Conservation (phyloP, 495 filamentous ascomycete genomes). For the Antarctomyces pellizariae region DNA sequence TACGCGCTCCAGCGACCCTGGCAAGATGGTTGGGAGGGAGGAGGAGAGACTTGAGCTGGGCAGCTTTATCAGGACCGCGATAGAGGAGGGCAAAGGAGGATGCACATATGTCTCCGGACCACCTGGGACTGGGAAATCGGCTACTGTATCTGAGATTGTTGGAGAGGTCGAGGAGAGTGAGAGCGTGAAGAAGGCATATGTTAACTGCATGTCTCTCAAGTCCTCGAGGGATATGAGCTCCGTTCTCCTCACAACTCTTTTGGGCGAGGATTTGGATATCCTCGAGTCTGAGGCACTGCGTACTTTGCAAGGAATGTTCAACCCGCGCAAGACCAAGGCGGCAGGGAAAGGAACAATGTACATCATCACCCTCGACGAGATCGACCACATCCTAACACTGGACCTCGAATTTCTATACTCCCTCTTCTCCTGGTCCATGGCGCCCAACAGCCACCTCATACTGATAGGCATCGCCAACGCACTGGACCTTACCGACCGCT, state of each 20-base stretch:
- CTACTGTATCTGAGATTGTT: slow-evolving; percentile 63
- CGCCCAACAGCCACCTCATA: slow-evolving; percentile 49
- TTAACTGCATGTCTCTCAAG: slow-evolving; percentile 96
- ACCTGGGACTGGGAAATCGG: slow-evolving; percentile 91
- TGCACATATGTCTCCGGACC: slow-evolving; percentile 91
- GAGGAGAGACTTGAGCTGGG: slow-evolving; percentile 48
- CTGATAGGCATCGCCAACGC: slow-evolving; percentile 92
- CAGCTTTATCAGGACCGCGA: slow-evolving; percentile 40
- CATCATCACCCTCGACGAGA: slow-evolving; percentile 75
- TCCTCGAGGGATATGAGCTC: slow-evolving; percentile 58
- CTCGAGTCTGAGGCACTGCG: slow-evolving; percentile 26
- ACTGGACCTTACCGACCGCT: slow-evolving; percentile 83
- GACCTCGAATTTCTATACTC: slow-evolving; percentile 73
- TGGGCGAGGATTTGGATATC: slow-evolving; percentile 25
- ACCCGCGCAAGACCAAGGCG: slow-evolving; percentile 26
- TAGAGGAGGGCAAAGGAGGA: slow-evolving; percentile 37
- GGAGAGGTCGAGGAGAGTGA: slow-evolving; percentile 20
- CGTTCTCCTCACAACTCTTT: slow-evolving; percentile 28
- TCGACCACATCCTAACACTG: slow-evolving; percentile 74
- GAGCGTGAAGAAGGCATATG: slow-evolving; percentile 39
- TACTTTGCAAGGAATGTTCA: slow-evolving; percentile 37
- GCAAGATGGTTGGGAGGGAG: slow-evolving; percentile 62
- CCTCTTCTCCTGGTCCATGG: slow-evolving; percentile 82
- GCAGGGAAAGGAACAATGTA: too few species aligned
- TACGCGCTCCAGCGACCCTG: slow-evolving; percentile 49